A percentile compares a stretch with the other conserved stretches of the same genome.
These are phyloP conservation scores for Gossypium mustelinum DNA, from an alignment of 345 rosid species.

Conservation along the genomic window DNA sequence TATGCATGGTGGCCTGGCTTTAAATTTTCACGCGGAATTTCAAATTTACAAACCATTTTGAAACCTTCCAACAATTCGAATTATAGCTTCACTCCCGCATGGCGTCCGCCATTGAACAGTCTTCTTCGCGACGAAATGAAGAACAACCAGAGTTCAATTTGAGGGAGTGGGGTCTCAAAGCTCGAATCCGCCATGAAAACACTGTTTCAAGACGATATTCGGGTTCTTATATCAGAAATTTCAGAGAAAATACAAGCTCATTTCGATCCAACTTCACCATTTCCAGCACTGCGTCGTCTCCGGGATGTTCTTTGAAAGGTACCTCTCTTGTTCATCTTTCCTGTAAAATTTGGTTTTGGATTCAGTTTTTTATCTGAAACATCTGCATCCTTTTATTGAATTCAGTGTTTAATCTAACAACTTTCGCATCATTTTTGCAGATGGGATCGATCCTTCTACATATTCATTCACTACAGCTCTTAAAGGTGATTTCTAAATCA, in stretches of 20 bases:
- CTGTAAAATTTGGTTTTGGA: neutral
- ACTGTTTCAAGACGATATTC: slow-evolving; percentile 66
- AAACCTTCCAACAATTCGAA: neutral
- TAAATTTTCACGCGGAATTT: neutral
- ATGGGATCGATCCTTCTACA: slow-evolving; percentile 85
- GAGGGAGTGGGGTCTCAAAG: slow-evolving; percentile 53
- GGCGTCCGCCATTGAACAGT: slow-evolving; percentile 33
- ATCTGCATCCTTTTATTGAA: slow-evolving; percentile 2
- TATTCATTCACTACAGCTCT: slow-evolving; percentile 88
- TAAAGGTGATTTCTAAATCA: slow-evolving; percentile 42
- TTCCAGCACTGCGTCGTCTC: slow-evolving; percentile 94
- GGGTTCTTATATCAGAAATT: slow-evolving; percentile 66
- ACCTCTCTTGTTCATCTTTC: neutral
- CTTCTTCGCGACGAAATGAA: slow-evolving; percentile 26
- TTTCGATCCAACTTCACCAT: slow-evolving; percentile 59
- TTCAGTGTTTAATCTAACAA: neutral
- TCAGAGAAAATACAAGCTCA: slow-evolving; percentile 61
- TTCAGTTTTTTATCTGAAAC: neutral
- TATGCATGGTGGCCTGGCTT: neutral
- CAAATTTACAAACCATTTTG: neutral
- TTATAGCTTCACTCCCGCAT: slow-evolving; percentile 12
- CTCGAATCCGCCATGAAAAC: slow-evolving; percentile 46
- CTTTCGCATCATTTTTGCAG: slow-evolving; percentile 36
- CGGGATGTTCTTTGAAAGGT: slow-evolving; percentile 63
- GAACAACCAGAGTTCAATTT: slow-evolving; percentile 37